A percentile compares a stretch with the other conserved stretches of the same genome.
phyloP scores from a whole-genome alignment of 169 alveolate species.

The Plasmodium ovale region DNA sequence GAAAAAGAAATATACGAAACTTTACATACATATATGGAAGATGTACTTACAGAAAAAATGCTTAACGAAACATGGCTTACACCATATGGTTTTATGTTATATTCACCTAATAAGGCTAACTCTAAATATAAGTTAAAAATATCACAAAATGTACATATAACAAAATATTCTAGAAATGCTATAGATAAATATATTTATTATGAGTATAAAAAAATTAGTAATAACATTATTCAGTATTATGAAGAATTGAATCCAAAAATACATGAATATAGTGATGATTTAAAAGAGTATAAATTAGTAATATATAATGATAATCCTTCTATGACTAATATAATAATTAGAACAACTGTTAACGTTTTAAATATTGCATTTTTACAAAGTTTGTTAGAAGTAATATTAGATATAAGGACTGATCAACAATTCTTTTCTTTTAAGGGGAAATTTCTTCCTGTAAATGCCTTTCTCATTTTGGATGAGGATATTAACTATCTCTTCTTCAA shows the following conservation, averaged over 20 bases:
- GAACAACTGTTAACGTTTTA: conserved; percentile 56
- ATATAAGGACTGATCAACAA: conserved; percentile 40
- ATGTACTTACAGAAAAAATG: conserved; percentile 38
- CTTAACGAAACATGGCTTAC: conserved; percentile 20
- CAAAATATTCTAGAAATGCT: conserved; percentile 17
- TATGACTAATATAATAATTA: conserved; percentile 44
- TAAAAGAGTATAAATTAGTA: conserved; percentile 40
- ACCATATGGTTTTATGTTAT: conserved; percentile 32
- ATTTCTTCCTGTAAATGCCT: conserved; percentile 34
- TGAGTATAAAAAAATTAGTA: conserved; percentile 18
- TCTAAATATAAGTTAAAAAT: neutral
- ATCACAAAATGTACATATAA: conserved; percentile 25
- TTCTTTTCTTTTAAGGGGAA: conserved; percentile 49
- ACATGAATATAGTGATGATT: neutral
- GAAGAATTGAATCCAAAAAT: neutral
- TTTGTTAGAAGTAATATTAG: conserved; percentile 47
- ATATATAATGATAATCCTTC: conserved; percentile 70
- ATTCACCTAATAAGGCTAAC: neutral
- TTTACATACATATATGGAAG: conserved; percentile 23
- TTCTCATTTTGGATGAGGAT: conserved; percentile 18
- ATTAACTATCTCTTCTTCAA: conserved; percentile 50
- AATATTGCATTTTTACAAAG: conserved; percentile 61
- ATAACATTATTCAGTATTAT: neutral
- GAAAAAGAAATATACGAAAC: conserved; percentile 49
- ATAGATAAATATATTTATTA: conserved; percentile 40